Base-by-base conservation (phyloP, 2,329 filamentous ascomycete species). In the Arthrocladium fulminans region DNA sequence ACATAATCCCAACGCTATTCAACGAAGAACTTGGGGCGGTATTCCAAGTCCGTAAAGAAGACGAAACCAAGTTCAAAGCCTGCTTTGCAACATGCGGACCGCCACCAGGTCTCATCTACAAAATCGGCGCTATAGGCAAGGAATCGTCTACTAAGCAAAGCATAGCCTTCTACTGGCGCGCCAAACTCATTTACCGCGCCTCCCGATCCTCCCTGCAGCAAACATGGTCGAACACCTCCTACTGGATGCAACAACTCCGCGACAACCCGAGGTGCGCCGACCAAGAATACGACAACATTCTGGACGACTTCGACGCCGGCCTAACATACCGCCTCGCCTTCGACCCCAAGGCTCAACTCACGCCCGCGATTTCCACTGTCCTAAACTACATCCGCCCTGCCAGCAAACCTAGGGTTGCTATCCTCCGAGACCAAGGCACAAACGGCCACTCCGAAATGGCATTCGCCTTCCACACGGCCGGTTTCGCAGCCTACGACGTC, bases 401-500 rank as follows among this genome's bases (percentile, higher is more conserved):
- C 53, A 76, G 67, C 35, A 80, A 78, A 60, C 85, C 86, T 1
- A 80, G 82, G 25, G 89, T 98, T 20, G 92, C 92, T 37, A 94
- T 98, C 58, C 80, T 98, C 19, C 79, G 92, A 62, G 92, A 97
- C 67, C 88, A 96, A 66, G 92, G 92, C 64, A 87, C 95, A 57
- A 97, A 98, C 69, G 87, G 89, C 35, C 81, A 96, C 60, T 83
- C 88, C n/a, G 92, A 98, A 67, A 94, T 98, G 87, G 92, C 92
- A 1, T 97, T 94, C 62, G 88, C 89, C 42, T 97, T 97, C 75
- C 82, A 84, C 56, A 81, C 82, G 29, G 90, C 92, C 37, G 90
- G 90, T 30, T 97, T 97, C 70, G 83, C 88, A 43, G 81, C 89
- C 12, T 79, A 97, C 40, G 90, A 98, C 62, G 84, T 97, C 1